A percentile compares a stretch with the other conserved stretches of the same genome.
phyloP scores from a whole-genome alignment of 257 asterid species.

The Euphrasia confusa region DNA sequence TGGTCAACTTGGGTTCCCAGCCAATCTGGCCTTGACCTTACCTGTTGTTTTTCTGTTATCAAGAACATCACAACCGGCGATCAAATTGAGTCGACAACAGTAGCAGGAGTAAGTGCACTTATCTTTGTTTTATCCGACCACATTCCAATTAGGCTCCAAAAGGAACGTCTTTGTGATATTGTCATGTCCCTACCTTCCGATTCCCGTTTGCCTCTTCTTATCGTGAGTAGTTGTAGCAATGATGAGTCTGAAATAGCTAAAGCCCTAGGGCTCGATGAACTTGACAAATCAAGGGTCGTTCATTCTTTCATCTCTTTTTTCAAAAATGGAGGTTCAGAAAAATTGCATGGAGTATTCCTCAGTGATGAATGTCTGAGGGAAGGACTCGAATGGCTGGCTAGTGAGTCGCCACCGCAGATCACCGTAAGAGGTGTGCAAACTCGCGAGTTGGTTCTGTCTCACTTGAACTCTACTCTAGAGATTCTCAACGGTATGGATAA shows the following conservation, averaged over 20 bases:
- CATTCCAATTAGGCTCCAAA: constrained; percentile 56
- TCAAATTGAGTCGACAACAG: constrained; percentile 30
- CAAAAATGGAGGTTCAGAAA: constrained; percentile 33
- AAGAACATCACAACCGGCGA: constrained; percentile 41
- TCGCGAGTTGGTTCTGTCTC: constrained; percentile 68
- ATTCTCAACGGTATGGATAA: constrained; percentile 31
- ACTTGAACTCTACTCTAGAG: constrained; percentile 49
- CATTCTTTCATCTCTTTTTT: constrained; percentile 44
- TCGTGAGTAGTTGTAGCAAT: constrained; percentile 48
- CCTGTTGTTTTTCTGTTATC: constrained; percentile 71
- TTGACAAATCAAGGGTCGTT: constrained; percentile 46
- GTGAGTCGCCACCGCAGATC: constrained; percentile 65
- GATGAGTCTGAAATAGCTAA: constrained; percentile 40
- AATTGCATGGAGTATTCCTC: constrained; percentile 46
- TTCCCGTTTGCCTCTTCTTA: constrained; percentile 71
- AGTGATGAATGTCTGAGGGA: constrained; percentile 57
- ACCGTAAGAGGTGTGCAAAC: constrained; percentile 39
- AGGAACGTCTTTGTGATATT: constrained; percentile 52
- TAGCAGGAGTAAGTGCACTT: constrained; percentile 66
- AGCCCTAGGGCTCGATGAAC: constrained; percentile 48
- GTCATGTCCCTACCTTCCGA: constrained; percentile 51
- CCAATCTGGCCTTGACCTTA: constrained; percentile 36
- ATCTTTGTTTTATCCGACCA: constrained; percentile 59
- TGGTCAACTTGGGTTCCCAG: constrained; percentile 70
- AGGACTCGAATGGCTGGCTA: constrained; percentile 85